Percentiles rank a stretch among this genome's conserved stretches.
These are phyloP conservation scores for Paramecium biaurelia DNA, from an alignment of 73 alveolate genomes.

Conservation along the genomic window DNA sequence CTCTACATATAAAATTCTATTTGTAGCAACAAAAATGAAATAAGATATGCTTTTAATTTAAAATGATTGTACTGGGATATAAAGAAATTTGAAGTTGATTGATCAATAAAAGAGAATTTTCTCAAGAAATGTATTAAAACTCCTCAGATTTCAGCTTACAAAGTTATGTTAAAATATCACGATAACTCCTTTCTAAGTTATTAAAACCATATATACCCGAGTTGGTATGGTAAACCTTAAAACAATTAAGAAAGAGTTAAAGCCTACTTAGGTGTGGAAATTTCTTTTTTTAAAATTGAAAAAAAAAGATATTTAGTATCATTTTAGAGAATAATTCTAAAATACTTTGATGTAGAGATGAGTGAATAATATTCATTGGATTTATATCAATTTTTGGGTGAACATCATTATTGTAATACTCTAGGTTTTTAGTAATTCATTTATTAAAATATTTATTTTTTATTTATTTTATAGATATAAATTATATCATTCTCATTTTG, in stretches of 20 bases:
- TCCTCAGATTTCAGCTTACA: background rate
- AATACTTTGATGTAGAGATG: background rate
- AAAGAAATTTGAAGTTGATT: background rate
- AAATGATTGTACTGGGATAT: background rate
- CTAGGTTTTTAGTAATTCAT: background rate
- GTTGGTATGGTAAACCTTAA: background rate
- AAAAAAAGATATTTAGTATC: constrained; percentile 1
- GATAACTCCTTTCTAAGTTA: background rate
- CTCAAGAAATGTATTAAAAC: background rate
- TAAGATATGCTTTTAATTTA: background rate
- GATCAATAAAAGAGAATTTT: background rate
- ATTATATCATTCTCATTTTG: background rate
- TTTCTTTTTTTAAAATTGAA: background rate
- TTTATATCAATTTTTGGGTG: background rate
- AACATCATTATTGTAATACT: background rate
- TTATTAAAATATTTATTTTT: background rate
- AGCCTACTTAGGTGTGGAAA: background rate
- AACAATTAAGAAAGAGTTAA: background rate
- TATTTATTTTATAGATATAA: background rate
- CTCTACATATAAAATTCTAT: background rate
- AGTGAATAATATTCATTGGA: background rate
- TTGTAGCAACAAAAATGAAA: background rate
- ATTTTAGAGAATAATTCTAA: background rate
- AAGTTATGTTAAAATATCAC: background rate
- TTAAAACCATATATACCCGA: background rate